Base-by-base conservation (phyloP, 2,329 filamentous ascomycete genomes). In the Clonostachys rosea region DNA sequence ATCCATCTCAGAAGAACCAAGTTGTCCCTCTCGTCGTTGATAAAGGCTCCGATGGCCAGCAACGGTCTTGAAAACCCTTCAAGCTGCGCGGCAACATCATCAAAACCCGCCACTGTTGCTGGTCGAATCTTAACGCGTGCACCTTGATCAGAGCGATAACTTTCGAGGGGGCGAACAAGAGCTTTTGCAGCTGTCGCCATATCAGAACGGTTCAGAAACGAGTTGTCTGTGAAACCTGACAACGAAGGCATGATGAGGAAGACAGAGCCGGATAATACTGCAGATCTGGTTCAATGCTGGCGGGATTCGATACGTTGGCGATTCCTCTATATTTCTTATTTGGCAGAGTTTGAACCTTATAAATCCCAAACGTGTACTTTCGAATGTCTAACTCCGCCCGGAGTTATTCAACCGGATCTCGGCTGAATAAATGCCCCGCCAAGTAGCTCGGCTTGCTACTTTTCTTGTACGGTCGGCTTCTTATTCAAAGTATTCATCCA, bases 41-140 rank as follows among this genome's bases (percentile, higher is more conserved):
- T 36, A 7, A 69, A 47, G 2, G 59, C 59, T 0, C 57, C 62
- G 1, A 69, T 54, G 1, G 59, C 60, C 64, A 65, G 69, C 1
- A 71, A 44, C 1, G 68, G 68, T 2, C 68, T 55, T 0, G 70
- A 70, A 48, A 70, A 75, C 0, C 71, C 71, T 44, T 75, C 71
- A 1, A 75, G 55, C 49, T 74, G 68, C 1, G 71, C 72, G 1
- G 71, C 68, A 0, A 54, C 56, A 43, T 74, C 71, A 47, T 72
- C 68, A 40, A 75, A 75, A 37, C 67, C 63, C 0, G 70, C 61
- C 3, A 58, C 70, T 1, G 70, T 70, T 0, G 59, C 57, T 1
- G 63, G 49, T 1, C 68, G 62, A 2, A 74, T 43, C 10, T 59
- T 59, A 7, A 74, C 61, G 2, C 68, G 60, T 4, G 64, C 68